These are phyloP conservation scores for Davidsoniella australis DNA, from an alignment of 2,329 filamentous ascomycete species.

Conservation along the genomic window DNA sequence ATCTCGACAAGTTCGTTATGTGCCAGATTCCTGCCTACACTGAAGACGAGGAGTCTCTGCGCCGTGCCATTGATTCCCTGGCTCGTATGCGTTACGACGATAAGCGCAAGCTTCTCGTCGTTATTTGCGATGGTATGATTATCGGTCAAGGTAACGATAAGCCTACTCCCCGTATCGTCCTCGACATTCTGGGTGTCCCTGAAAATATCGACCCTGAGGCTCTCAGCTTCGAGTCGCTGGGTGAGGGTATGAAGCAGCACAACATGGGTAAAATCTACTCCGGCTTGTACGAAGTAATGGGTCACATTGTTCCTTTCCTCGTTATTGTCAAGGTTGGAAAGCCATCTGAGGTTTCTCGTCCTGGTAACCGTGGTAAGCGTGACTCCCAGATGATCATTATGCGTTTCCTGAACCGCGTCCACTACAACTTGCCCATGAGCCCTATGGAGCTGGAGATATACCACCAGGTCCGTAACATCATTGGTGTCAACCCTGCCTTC, in stretches of 20 bases:
- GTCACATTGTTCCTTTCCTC: constrained; percentile 93
- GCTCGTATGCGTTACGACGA: constrained; percentile 95
- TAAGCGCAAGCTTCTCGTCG: constrained; percentile 84
- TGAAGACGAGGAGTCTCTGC: constrained; percentile 92
- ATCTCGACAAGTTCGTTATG: constrained; percentile 96
- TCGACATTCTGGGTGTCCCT: constrained; percentile 90
- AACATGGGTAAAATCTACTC: constrained; percentile 99
- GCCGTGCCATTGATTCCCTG: constrained; percentile 90
- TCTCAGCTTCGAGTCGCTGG: constrained; percentile 88
- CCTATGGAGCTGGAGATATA: constrained; percentile 96
- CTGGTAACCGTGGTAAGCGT: constrained; percentile 96
- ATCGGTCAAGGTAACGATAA: constrained; percentile 96
- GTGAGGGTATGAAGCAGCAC: constrained; percentile 91
- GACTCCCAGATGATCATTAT: constrained; percentile 97
- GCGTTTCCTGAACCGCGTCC: constrained; percentile 97
- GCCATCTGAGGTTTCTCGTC: constrained; percentile 83
- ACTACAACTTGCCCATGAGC: constrained; percentile 94
- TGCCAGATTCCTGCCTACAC: constrained; percentile 96
- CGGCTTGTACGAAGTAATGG: constrained; percentile 90
- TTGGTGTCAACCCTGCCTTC: constrained; percentile 94
- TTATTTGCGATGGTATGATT: constrained; percentile 98
- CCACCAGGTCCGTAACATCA: constrained; percentile 96
- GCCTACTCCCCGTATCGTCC: constrained; percentile 83
- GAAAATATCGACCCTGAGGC: constrained; percentile 90
- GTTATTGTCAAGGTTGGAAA: constrained; percentile 97